phyloP scores from a whole-genome alignment of 257 asterid genomes.

The Sherardia arvensis region DNA sequence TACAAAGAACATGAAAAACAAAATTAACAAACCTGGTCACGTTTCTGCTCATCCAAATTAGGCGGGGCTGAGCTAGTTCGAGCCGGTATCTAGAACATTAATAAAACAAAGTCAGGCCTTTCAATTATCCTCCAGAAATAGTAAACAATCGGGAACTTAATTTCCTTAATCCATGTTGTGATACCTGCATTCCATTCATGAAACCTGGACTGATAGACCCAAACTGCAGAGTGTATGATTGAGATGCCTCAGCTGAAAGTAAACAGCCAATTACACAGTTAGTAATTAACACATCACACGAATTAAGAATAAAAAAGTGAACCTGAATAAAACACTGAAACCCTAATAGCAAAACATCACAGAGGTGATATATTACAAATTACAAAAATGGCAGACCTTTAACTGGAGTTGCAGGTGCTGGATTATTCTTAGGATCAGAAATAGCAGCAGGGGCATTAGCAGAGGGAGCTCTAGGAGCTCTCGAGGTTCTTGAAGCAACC shows the following conservation, averaged over 20 bases:
- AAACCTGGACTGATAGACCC: conserved; percentile 83
- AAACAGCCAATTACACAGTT: conserved; percentile 15
- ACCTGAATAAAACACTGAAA: neutral
- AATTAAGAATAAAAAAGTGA: neutral
- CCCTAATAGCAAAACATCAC: neutral
- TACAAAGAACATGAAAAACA: neutral
- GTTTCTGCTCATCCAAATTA: conserved; percentile 86
- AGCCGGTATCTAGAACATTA: conserved; percentile 60
- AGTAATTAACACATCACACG: conserved; percentile 11
- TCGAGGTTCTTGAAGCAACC: conserved; percentile 32
- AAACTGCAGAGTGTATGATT: conserved; percentile 70
- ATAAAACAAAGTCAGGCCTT: conserved; percentile 9
- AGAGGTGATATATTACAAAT: conserved; percentile 2
- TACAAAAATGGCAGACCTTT: conserved; percentile 40
- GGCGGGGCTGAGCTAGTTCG: conserved; percentile 97
- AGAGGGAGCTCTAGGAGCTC: conserved; percentile 41
- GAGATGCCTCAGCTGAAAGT: conserved; percentile 55
- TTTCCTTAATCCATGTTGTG: conserved; percentile 6
- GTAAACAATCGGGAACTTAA: neutral
- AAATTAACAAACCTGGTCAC: conserved; percentile 58
- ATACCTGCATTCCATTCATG: conserved; percentile 79
- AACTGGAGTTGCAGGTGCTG: conserved; percentile 50
- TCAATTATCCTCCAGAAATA: neutral
- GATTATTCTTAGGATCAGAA: conserved; percentile 36
- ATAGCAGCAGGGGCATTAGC: conserved; percentile 35